These are phyloP conservation scores for Prillingera fragicola DNA, from an alignment of 1,284 basidiomycete species.

Conservation along the genomic window DNA sequence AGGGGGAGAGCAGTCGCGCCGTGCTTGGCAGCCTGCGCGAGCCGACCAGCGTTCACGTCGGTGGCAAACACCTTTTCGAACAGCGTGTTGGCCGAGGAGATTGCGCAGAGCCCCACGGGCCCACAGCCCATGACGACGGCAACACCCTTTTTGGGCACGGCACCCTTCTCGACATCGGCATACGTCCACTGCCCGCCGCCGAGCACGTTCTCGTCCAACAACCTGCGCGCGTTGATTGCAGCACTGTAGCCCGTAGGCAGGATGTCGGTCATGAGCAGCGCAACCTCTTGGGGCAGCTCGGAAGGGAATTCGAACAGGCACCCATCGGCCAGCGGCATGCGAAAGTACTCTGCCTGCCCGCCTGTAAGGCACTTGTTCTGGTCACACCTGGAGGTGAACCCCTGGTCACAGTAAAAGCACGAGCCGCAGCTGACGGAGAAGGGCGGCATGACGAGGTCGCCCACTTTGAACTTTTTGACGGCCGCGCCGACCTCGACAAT, in stretches of 20 bases:
- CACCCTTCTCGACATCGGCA: constrained; percentile 25
- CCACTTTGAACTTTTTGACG: constrained; percentile 62
- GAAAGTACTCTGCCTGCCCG: constrained; percentile 80
- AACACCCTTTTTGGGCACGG: constrained; percentile 32
- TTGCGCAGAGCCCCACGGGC: constrained; percentile 49
- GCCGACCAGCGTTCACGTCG: constrained; percentile 27
- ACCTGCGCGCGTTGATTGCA: constrained; percentile 44
- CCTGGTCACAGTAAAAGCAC: constrained; percentile 60
- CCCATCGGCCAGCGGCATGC: constrained; percentile 57
- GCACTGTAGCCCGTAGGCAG: constrained; percentile 49
- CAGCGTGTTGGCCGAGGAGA: constrained; percentile 45
- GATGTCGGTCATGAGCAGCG: constrained; percentile 50
- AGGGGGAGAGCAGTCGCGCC: constrained; percentile 44
- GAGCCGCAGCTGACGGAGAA: constrained; percentile 79
- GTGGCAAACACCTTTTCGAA: constrained; percentile 43
- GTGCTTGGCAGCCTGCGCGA: constrained; percentile 35
- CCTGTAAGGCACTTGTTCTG: constrained; percentile 64
- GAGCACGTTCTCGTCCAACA: constrained; percentile 36
- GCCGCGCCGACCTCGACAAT: constrained; percentile 65
- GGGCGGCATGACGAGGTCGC: constrained; percentile 79
- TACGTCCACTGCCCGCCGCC: constrained; percentile 22
- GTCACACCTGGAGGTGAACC: constrained; percentile 70
- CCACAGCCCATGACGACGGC: constrained; percentile 50
- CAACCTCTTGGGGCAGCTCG: constrained; percentile 42
- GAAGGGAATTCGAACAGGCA: constrained; percentile 47